Base-by-base conservation (phyloP, 2,329 filamentous ascomycete species). In the Amylocarpus encephaloides region DNA sequence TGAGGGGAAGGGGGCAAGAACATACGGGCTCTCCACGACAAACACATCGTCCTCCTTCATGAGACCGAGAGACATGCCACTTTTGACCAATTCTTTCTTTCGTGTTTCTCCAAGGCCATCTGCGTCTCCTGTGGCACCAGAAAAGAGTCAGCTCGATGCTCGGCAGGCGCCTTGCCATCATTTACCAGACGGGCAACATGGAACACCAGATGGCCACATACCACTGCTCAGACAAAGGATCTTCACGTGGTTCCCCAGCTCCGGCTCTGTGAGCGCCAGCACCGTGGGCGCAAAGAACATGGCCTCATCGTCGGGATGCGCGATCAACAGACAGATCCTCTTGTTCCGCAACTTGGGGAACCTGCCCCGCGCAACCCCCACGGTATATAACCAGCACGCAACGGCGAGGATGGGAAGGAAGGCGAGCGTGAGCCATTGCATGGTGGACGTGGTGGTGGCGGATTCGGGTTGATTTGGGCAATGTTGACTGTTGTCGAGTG, bases 211-310 rank as follows among this genome's bases (percentile, higher is more conserved):
- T 26, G 29, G 30, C 50, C 7, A 62, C 68, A 40, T 70, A 84
- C 88, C 91, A 58, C 83, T 92, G 70, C 88, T 94, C 56, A 98
- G 73, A 71, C 93, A 98, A 49, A 97, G 72, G 56, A 98, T 95
- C 71, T 94, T 93, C 64, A 98, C 78, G 66, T 94, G 89, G 70
- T 98, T 97, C 3, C 88, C 86, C 16, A 85, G 76, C 52, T 83
- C 80, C 3, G 89, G 88, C 12, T 79, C 76, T 15, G 90, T 92
- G 51, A 98, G 78, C n/a, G 87, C 83, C 61, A 94, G 77, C 12
- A 97, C 76, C 0, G 89, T 87, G 0, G 93, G 93, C 56, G 90
- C 83, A 71, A 98, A 98, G 76, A 98, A 98, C 93, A 98, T 98
- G 68, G 92, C 93, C 73, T 98, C 93, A 64, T 98, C 93, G 70